phyloP scores from a whole-genome alignment of 768 basidiomycete species.

The Leccinum longicurvipes region DNA sequence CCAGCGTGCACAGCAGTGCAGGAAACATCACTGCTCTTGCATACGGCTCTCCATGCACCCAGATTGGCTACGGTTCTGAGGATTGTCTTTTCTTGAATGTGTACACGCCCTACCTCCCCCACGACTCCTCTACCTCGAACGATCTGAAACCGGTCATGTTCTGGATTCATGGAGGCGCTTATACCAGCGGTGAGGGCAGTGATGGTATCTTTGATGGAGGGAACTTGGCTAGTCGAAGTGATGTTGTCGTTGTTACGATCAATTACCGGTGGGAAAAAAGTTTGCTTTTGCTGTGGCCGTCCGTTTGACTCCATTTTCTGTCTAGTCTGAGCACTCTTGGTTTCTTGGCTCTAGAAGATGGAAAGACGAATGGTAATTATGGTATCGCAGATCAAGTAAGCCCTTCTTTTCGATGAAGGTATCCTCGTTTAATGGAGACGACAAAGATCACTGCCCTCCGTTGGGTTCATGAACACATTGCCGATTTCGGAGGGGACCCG shows the following conservation, averaged over 20 bases:
- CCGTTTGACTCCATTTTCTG: not conserved
- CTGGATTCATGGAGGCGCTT: conserved; percentile 52
- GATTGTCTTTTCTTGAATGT: conserved; percentile 49
- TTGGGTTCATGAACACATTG: conserved; percentile 51
- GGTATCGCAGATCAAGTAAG: conserved; percentile 11
- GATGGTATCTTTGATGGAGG: conserved; percentile 43
- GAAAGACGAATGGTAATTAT: conserved; percentile 11
- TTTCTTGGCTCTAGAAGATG: conserved; percentile 7
- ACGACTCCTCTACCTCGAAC: conserved; percentile 3
- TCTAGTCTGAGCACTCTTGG: conserved; percentile 9
- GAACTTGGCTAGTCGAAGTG: conserved; percentile 41
- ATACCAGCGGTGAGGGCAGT: conserved; percentile 37
- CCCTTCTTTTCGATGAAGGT: not conserved
- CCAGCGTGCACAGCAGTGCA: conserved; percentile 30
- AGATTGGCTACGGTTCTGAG: conserved; percentile 33
- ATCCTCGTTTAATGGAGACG: not conserved
- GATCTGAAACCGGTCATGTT: conserved; percentile 43
- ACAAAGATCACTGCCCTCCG: conserved; percentile 29
- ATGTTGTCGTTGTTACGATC: conserved; percentile 39
- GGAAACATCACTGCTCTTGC: conserved; percentile 31
- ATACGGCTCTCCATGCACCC: conserved; percentile 36
- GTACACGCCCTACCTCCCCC: conserved; percentile 40
- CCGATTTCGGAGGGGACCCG: conserved; percentile 57
- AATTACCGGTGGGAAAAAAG: conserved; percentile 32
- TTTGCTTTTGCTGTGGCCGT: not conserved